phyloP scores from a whole-genome alignment of 2,329 filamentous ascomycete species.

The Verticillium longisporum region DNA sequence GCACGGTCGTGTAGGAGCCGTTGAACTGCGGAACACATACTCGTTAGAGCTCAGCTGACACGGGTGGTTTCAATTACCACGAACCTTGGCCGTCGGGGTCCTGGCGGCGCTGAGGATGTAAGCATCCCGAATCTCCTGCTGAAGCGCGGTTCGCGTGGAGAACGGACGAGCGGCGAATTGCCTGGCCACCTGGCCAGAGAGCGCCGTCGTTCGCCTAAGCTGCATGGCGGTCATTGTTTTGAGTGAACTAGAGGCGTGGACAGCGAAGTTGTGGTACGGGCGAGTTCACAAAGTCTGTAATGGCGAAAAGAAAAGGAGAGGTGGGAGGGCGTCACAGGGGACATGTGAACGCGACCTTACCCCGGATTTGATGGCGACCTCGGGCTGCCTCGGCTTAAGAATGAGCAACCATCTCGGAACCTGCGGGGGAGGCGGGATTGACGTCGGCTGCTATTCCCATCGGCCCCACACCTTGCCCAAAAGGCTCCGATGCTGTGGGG shows the following conservation, averaged over 20 bases:
- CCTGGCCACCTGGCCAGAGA: slow-evolving; percentile 10
- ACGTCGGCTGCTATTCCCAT: background rate
- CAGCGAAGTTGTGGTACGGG: background rate
- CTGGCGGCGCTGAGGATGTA: slow-evolving; percentile 89
- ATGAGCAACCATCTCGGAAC: background rate
- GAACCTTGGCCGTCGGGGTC: slow-evolving; percentile 83
- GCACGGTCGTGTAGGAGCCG: slow-evolving; percentile 75
- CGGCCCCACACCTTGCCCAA: background rate
- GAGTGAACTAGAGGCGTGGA: background rate
- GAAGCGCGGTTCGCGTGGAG: slow-evolving; percentile 34
- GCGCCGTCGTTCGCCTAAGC: slow-evolving; percentile 14
- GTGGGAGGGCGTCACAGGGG: background rate
- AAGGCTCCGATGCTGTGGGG: background rate
- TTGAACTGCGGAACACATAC: slow-evolving; percentile 65
- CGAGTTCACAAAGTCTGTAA: slow-evolving; percentile 1
- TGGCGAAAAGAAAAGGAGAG: slow-evolving; percentile 4
- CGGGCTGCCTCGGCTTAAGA: slow-evolving; percentile 1
- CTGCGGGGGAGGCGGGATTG: background rate
- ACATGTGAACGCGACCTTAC: background rate
- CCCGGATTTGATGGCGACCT: background rate
- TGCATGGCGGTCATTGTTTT: background rate
- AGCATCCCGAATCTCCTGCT: slow-evolving; percentile 74
- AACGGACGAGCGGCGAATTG: slow-evolving; percentile 37
- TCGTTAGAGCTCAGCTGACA: background rate
- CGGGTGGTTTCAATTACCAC: background rate